phyloP scores from a whole-genome alignment of 179 eudicot species.

The Silene vulgaris region DNA sequence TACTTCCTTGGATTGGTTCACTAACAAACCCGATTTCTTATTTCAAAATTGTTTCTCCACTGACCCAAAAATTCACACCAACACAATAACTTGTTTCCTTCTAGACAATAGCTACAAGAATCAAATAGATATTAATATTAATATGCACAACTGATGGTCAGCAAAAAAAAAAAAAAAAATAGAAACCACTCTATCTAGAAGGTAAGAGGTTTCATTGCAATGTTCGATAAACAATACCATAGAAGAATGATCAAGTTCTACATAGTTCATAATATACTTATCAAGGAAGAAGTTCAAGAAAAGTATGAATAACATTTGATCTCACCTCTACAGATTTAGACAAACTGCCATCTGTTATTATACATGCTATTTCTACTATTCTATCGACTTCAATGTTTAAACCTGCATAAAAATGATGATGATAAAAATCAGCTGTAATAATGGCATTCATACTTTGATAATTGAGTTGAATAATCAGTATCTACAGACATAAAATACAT shows the following conservation, averaged over 20 bases:
- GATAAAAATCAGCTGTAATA: slow-evolving; percentile 13
- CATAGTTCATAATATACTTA: not conserved
- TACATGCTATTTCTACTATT: slow-evolving; percentile 86
- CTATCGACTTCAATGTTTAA: slow-evolving; percentile 70
- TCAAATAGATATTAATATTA: not conserved
- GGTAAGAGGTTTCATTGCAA: too few species aligned
- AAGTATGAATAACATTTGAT: not conserved
- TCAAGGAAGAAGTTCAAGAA: not conserved
- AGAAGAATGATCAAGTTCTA: too few species aligned
- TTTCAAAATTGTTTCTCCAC: too few species aligned
- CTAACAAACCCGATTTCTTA: too few species aligned
- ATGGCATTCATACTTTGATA: not conserved
- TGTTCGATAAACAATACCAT: too few species aligned
- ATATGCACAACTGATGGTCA: not conserved
- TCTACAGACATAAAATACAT: not conserved
- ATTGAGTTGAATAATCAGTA: not conserved
- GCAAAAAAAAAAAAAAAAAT: not conserved
- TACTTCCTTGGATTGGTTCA: too few species aligned
- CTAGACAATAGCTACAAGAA: not conserved
- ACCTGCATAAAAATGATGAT: slow-evolving; percentile 43
- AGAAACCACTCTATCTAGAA: not conserved
- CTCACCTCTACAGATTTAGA: slow-evolving; percentile 70
- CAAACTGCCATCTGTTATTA: slow-evolving; percentile 79
- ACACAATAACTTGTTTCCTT: not conserved
- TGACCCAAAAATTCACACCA: not conserved